These are phyloP conservation scores for Elongisporangium prolatum DNA, from an alignment of 352 stramenopile genomes.

Conservation along the genomic window DNA sequence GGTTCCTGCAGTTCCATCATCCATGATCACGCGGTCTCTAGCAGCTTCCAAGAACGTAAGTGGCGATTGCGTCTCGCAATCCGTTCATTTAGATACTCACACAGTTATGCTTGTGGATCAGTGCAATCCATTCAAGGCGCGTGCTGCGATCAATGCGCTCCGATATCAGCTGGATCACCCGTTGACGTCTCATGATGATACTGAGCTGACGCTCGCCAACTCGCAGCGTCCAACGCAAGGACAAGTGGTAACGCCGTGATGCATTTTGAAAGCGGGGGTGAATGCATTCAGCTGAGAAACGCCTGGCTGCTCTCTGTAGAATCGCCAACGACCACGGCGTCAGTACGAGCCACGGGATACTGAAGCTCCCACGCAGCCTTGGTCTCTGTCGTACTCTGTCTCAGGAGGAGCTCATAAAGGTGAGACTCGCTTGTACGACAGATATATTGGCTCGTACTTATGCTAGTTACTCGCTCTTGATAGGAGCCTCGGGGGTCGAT, in stretches of 20 bases:
- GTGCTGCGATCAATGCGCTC: slow-evolving; percentile 60
- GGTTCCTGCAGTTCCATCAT: slow-evolving; percentile 43
- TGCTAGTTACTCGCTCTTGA: not conserved
- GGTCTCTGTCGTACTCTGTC: not conserved
- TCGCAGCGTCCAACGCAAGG: slow-evolving; percentile 46
- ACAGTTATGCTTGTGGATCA: not conserved
- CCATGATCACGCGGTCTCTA: slow-evolving; percentile 47
- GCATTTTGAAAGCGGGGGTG: too few species aligned
- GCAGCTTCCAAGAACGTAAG: slow-evolving; percentile 22
- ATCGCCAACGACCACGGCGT: slow-evolving; percentile 42
- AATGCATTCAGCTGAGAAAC: too few species aligned
- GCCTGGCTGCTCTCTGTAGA: too few species aligned
- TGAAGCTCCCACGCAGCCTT: not conserved
- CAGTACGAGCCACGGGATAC: slow-evolving; percentile 3
- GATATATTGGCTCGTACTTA: not conserved
- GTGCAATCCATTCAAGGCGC: slow-evolving; percentile 35
- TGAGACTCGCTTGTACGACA: not conserved
- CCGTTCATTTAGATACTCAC: too few species aligned
- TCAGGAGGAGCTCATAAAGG: slow-evolving; percentile 15
- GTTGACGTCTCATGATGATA: slow-evolving; percentile 74
- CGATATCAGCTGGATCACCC: slow-evolving; percentile 76
- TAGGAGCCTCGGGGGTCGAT: slow-evolving; percentile 39
- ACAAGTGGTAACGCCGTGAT: slow-evolving; percentile 55
- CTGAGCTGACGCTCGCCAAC: slow-evolving; percentile 36
- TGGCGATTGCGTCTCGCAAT: too few species aligned